Base-by-base conservation (phyloP, 1,139 yeast species). In the Hyphopichia pseudoburtonii region DNA sequence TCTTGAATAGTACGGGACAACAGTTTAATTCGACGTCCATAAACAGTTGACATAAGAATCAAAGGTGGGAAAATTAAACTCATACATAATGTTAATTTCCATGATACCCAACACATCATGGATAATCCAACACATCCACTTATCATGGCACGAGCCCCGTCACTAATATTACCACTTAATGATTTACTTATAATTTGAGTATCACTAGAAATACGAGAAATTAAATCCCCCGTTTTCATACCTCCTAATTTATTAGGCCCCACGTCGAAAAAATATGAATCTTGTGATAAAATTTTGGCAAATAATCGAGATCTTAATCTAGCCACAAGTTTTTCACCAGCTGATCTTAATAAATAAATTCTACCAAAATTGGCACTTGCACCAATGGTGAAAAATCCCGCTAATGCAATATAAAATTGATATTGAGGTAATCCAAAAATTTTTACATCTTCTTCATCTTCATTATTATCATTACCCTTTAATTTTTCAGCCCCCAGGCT, bases 81-180 rank as follows among this genome's bases (percentile, higher is more conserved):
- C 69, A 90, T 80, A 35, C 89, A 77, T 9, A 82, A 66, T 0
- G 96, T 85, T 42, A 90, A 70, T 51, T 86, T 81, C 57, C 87
- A 73, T 12, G 95, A 85, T n/a, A 90, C 85, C 48, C 79, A 76
- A 45, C 88, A 77, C 97, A 92, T 90, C 92, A 89, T 86, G 1
- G 86, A 80, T 30, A 70, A 50, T 0, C 96, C 96, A 24, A 87
- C 86, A 12, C 76, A 69, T 3, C 96, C 96, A 38, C 89, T 80
- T 25, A 92, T 78, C 0, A 82, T 53, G 10, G 95, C 83, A 38
- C 95, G 76, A 38, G 86, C 78, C 18, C 97, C 98, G 58, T 92
- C 97, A 32, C 95, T 85, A 29, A 92, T 77, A 56, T 89, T 89
- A 43, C 87, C 94, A 30, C 97, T 88, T 47, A 92, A 76, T 1